phyloP scores from a whole-genome alignment of 176 grass and related monocot genomes.

The Aegilops speltoides region DNA sequence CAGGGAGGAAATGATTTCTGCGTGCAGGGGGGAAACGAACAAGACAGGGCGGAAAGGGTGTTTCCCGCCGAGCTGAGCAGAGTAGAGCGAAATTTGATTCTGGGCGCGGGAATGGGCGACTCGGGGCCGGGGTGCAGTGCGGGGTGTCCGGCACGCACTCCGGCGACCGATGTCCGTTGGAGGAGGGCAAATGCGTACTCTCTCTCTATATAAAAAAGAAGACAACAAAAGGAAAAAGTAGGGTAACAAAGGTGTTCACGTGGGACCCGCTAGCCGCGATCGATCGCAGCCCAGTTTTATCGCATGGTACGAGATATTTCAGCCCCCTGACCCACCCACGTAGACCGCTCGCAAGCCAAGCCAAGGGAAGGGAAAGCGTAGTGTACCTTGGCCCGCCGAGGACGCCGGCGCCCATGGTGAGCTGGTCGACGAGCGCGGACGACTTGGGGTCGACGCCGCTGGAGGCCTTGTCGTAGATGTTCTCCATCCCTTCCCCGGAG shows the following conservation, averaged over 20 bases:
- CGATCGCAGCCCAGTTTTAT: not conserved
- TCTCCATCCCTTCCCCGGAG: slow-evolving; percentile 74
- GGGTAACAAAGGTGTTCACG: not conserved
- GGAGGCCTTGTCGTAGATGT: slow-evolving; percentile 62
- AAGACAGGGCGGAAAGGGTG: too few species aligned
- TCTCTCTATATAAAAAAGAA: not conserved
- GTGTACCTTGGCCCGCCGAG: slow-evolving; percentile 77
- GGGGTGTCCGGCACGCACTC: not conserved
- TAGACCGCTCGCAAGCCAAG: not conserved
- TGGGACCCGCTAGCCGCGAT: not conserved
- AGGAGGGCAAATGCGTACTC: slow-evolving; percentile 8
- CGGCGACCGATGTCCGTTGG: slow-evolving; percentile 15
- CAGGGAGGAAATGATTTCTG: too few species aligned
- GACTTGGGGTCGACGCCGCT: slow-evolving; percentile 71
- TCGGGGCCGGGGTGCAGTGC: not conserved
- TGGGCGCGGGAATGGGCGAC: not conserved
- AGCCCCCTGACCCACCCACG: not conserved
- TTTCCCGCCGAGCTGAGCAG: too few species aligned
- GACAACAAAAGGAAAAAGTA: not conserved
- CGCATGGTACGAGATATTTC: not conserved
- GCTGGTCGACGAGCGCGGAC: slow-evolving; percentile 66
- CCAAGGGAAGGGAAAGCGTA: not conserved
- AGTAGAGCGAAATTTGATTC: too few species aligned
- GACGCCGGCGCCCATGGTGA: slow-evolving; percentile 82
- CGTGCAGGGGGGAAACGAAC: too few species aligned